Percentiles rank a stretch among this genome's conserved stretches.
Conservation (phyloP, 2,329 filamentous ascomycete species). For the Claviceps lovelessii region DNA sequence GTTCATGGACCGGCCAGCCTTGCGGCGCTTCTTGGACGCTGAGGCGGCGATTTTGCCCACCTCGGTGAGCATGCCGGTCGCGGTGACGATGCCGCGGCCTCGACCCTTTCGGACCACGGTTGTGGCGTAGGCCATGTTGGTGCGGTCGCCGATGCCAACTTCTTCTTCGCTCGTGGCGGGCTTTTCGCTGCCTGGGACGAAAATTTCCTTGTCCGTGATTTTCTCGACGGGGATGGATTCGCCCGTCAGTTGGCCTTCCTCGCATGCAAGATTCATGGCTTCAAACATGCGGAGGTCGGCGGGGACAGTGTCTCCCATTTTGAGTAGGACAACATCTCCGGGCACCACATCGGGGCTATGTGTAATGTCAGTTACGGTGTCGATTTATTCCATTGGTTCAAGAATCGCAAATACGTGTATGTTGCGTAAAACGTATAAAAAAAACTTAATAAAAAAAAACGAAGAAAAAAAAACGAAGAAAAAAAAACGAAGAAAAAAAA, state of each 20-base stretch:
- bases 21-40: constrained; percentile 36
- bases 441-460: no score
- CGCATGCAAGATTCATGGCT: constrained; percentile 65
- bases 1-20: constrained; percentile 40
- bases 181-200: constrained; percentile 31
- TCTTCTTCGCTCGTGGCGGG: constrained; percentile 29
- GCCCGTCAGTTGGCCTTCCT: constrained; percentile 64
- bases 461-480: background rate
- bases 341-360: constrained; percentile 49
- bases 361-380: background rate
- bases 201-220: constrained; percentile 35
- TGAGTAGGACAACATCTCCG: constrained; percentile 55
- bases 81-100: constrained; percentile 56
- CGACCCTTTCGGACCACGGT: constrained; percentile 60
- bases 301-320: constrained; percentile 60
- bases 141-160: constrained; percentile 54
- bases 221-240: constrained; percentile 62
- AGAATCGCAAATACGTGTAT: background rate
- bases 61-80: constrained; percentile 58
- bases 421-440: no score
- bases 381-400: background rate
- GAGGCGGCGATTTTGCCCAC: constrained; percentile 54
- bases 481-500: background rate
- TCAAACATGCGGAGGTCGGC: constrained; percentile 58
- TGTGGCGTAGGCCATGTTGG: constrained; percentile 63